Conservation (phyloP, 805 yeast genomes). For the Sungouiella thailandica region DNA sequence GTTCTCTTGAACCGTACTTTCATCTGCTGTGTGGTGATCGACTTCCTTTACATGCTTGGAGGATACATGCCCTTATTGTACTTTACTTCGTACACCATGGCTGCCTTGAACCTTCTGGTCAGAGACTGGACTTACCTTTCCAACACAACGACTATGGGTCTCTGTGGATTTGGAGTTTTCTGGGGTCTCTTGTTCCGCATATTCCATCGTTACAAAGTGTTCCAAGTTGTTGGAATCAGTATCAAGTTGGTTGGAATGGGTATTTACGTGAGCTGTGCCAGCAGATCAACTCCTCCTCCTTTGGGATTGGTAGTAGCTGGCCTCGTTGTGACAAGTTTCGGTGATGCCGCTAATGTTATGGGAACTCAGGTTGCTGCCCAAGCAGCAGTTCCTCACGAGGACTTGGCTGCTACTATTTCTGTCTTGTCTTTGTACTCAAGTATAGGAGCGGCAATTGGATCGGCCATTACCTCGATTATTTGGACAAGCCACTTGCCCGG, state of each 20-base stretch:
- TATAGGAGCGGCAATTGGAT: slow-evolving; percentile 37
- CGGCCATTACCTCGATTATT: slow-evolving; percentile 36
- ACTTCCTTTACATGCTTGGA: slow-evolving; percentile 29
- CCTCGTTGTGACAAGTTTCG: slow-evolving; percentile 34
- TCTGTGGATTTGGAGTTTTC: slow-evolving; percentile 34
- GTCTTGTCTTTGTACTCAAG: slow-evolving; percentile 28
- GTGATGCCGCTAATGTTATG: slow-evolving; percentile 34
- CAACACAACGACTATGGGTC: slow-evolving; percentile 31
- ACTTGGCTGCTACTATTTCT: slow-evolving; percentile 36
- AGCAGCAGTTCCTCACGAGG: slow-evolving; percentile 40
- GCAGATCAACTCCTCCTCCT: slow-evolving; percentile 5
- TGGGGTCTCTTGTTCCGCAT: slow-evolving; percentile 30
- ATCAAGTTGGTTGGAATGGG: slow-evolving; percentile 32
- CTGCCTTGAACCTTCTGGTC: no score
- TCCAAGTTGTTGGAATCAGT: slow-evolving; percentile 28
- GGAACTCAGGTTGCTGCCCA: slow-evolving; percentile 34
- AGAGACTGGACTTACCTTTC: slow-evolving; percentile 37
- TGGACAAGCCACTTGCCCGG: slow-evolving; percentile 22
- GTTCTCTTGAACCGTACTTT: slow-evolving; percentile 33
- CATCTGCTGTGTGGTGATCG: slow-evolving; percentile 27
- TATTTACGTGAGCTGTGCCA: slow-evolving; percentile 9
- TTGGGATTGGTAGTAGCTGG: slow-evolving; percentile 26
- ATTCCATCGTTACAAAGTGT: slow-evolving; percentile 32
- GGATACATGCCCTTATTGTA: no score
- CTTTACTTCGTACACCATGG: no score